These are phyloP conservation scores for Solanum aculeatissimum DNA, from an alignment of 305 asterid genomes.

Conservation along the genomic window DNA sequence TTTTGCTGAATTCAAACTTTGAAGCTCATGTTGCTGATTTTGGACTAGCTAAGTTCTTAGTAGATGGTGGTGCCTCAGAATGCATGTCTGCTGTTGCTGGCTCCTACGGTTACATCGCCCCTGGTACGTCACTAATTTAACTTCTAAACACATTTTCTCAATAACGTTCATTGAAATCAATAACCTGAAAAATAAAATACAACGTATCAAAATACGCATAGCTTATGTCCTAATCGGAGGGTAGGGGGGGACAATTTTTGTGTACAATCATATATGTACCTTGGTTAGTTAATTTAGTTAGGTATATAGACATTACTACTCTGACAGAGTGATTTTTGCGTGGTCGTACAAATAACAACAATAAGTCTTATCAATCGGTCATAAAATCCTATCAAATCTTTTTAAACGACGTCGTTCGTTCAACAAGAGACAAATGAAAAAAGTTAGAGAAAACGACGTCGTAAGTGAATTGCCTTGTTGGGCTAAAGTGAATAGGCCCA, in stretches of 20 bases:
- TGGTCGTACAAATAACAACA: not conserved
- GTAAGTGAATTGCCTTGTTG: not conserved
- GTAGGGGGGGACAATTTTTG: not conserved
- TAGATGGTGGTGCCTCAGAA: slow-evolving; percentile 75
- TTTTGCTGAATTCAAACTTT: slow-evolving; percentile 53
- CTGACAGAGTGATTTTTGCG: not conserved
- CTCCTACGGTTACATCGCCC: slow-evolving; percentile 97
- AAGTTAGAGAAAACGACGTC: not conserved
- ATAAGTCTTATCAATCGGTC: not conserved
- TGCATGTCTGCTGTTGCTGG: slow-evolving; percentile 98
- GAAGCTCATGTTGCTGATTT: slow-evolving; percentile 99
- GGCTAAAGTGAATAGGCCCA: not conserved
- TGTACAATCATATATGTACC: not conserved
- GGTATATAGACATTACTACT: not conserved
- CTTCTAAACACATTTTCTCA: not conserved
- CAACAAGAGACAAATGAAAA: too few relatives aligned
- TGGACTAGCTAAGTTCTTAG: slow-evolving; percentile 84
- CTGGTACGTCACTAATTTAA: slow-evolving; percentile 44
- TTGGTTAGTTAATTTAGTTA: slow-evolving; percentile 1
- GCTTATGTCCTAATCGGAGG: not conserved
- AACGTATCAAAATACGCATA: not conserved
- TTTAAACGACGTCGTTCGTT: too few relatives aligned
- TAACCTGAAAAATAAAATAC: not conserved
- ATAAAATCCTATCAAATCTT: too few relatives aligned
- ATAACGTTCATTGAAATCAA: not conserved